A percentile compares a stretch with the other conserved stretches of the same genome.
Evolutionary conservation across 345 rosid species (phyloP).

Genomic region (Eucalyptus curtisii): DNA sequence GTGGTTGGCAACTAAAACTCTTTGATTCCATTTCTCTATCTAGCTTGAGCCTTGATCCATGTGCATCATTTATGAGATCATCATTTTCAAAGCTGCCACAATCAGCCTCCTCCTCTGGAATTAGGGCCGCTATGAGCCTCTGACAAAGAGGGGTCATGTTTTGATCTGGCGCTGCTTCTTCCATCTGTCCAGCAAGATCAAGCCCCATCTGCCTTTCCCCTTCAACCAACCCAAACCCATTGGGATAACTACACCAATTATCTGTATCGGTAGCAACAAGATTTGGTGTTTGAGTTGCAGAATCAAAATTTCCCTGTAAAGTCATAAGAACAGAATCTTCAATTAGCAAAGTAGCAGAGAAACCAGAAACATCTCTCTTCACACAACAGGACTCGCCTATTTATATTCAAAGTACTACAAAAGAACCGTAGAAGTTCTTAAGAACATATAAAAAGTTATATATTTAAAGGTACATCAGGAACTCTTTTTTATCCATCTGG

Average conservation of each 20-base stretch:
- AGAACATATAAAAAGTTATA: not conserved
- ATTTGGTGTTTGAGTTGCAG: slow-evolving; percentile 2
- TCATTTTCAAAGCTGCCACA: slow-evolving; percentile 19
- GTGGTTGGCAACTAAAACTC: slow-evolving; percentile 22
- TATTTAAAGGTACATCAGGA: not conserved
- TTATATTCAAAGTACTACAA: not conserved
- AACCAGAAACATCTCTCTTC: not conserved
- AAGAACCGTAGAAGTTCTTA: not conserved
- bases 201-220: slow-evolving; percentile 9
- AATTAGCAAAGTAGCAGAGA: not conserved
- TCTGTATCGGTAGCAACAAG: slow-evolving; percentile 6
- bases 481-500: not conserved
- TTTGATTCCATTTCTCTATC: slow-evolving; percentile 53
- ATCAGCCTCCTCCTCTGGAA: slow-evolving; percentile 54
- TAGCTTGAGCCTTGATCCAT: slow-evolving; percentile 41
- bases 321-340: not conserved
- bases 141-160: slow-evolving; percentile 49
- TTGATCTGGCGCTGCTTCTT: slow-evolving; percentile 18
- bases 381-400: not conserved
- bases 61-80: slow-evolving; percentile 34
- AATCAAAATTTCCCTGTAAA: slow-evolving; percentile 30
- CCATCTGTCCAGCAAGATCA: slow-evolving; percentile 13
- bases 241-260: slow-evolving; percentile 1
- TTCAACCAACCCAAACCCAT: slow-evolving; percentile 20
- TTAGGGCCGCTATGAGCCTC: slow-evolving; percentile 76